Conservation (phyloP, 2,329 filamentous ascomycete genomes). For the Rhinocladiella similis region DNA sequence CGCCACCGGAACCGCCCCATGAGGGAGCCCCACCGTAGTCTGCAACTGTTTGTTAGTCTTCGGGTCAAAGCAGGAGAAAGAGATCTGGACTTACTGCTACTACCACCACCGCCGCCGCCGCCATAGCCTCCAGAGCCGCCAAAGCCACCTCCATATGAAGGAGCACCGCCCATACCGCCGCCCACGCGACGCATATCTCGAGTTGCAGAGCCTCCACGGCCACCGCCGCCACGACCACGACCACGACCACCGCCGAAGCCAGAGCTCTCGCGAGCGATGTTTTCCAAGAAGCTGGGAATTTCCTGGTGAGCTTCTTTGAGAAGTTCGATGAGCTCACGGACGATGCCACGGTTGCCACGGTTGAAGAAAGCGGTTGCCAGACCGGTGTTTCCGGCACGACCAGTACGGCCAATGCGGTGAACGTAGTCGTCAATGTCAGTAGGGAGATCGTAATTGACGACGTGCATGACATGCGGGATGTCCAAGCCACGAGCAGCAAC, state of each 20-base stretch:
- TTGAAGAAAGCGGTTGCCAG: constrained; percentile 99
- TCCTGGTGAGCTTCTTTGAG: constrained; percentile 99
- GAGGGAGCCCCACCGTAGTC: constrained; percentile 25
- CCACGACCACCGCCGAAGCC: constrained; percentile 71
- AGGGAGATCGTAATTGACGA: constrained; percentile 99
- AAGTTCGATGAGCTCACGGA: constrained; percentile 93
- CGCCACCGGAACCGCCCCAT: constrained; percentile 28
- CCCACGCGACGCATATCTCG: constrained; percentile 84
- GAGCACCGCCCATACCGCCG: constrained; percentile 37
- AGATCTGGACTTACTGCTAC: constrained; percentile 28
- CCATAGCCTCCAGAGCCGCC: constrained; percentile 32
- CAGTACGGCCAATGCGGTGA: constrained; percentile 98
- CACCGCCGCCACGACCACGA: constrained; percentile 69
- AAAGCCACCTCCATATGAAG: constrained; percentile 37
- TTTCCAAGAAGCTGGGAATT: constrained; percentile 90
- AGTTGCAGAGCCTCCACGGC: constrained; percentile 63
- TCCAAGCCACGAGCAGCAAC: constrained; percentile 84
- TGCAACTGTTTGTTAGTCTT: constrained; percentile 12
- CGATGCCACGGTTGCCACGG: constrained; percentile 96
- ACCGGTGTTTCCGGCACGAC: constrained; percentile 98
- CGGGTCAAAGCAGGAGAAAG: neutral
- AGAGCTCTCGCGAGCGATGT: constrained; percentile 90
- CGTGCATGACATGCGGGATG: constrained; percentile 95
- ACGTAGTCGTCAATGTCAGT: constrained; percentile 99
- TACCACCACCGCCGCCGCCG: constrained; percentile 28